Evolutionary conservation across 2,329 filamentous ascomycete species (phyloP).

Genomic region (Ceratocystis huliohia): DNA sequence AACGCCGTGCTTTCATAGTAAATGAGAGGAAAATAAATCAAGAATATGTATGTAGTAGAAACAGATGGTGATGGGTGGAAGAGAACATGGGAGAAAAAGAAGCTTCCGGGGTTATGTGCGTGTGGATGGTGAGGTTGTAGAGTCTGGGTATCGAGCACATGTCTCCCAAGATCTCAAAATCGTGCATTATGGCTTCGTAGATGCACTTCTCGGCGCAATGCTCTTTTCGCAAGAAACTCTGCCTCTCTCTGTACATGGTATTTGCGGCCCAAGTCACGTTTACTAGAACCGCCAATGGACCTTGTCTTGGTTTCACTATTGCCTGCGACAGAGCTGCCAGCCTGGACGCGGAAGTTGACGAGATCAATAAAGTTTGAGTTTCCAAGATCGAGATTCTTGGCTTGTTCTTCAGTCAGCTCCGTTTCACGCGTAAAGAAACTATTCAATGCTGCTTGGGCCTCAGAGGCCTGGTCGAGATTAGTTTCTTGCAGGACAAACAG

Average conservation of each 20-base stretch:
- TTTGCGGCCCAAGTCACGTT: not conserved
- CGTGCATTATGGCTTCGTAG: no score
- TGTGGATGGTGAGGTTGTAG: not conserved
- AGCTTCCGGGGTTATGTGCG: not conserved
- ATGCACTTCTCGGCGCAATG: no score
- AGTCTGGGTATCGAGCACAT: no score
- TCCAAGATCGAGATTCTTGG: constrained; percentile 33
- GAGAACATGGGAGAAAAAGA: not conserved
- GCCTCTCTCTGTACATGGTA: no score
- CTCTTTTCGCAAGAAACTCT: no score
- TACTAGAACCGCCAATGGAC: not conserved
- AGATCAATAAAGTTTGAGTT: constrained; percentile 39
- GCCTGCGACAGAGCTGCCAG: constrained; percentile 8
- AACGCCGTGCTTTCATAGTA: not conserved
- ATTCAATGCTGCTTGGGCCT: constrained; percentile 43
- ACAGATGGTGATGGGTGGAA: not conserved
- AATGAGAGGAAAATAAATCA: not conserved
- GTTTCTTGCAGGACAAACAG: constrained; percentile 49
- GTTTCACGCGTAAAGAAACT: constrained; percentile 38
- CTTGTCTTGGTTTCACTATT: constrained; percentile 11
- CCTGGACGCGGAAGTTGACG: constrained; percentile 30
- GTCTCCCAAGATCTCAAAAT: no score
- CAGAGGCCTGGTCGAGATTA: constrained; percentile 37
- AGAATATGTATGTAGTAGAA: not conserved
- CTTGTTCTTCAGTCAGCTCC: constrained; percentile 28